Evolutionary conservation across 257 asterid genomes (phyloP).

Genomic region (Nicotiana benthamiana): DNA sequence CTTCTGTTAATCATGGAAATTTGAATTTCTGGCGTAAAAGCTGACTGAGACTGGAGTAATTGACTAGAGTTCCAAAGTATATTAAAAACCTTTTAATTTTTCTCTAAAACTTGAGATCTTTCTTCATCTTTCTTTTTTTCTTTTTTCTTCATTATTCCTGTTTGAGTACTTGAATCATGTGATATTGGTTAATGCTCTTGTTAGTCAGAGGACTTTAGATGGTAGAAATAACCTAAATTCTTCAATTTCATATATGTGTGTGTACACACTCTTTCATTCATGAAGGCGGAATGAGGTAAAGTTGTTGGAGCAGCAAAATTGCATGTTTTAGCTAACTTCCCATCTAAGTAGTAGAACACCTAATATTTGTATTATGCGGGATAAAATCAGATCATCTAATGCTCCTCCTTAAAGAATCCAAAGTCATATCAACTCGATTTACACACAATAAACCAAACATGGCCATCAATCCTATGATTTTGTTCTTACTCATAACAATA

Average conservation of each 20-base stretch:
- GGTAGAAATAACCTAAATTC: not conserved
- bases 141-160: not conserved
- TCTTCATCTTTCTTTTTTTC: not conserved
- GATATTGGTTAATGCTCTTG: not conserved
- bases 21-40: not conserved
- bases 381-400: not conserved
- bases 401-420: not conserved
- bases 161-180: not conserved
- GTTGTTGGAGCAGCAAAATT: conserved; percentile 40
- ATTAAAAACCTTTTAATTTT: not conserved
- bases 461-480: not conserved
- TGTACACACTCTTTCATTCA: conserved; percentile 3
- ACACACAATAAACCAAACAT: not conserved
- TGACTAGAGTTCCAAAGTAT: not conserved
- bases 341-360: not conserved
- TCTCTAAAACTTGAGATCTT: not conserved
- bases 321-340: conserved; percentile 36
- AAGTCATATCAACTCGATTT: not conserved
- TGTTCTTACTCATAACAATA: conserved; percentile 13
- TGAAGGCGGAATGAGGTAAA: conserved; percentile 26
- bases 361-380: not conserved
- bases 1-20: not conserved
- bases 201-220: not conserved
- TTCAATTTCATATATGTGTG: not conserved
- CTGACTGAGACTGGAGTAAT: not conserved